Percentiles rank a stretch among this genome's conserved stretches.
phyloP scores from a whole-genome alignment of 768 basidiomycete genomes.

The Trametes cubensis region DNA sequence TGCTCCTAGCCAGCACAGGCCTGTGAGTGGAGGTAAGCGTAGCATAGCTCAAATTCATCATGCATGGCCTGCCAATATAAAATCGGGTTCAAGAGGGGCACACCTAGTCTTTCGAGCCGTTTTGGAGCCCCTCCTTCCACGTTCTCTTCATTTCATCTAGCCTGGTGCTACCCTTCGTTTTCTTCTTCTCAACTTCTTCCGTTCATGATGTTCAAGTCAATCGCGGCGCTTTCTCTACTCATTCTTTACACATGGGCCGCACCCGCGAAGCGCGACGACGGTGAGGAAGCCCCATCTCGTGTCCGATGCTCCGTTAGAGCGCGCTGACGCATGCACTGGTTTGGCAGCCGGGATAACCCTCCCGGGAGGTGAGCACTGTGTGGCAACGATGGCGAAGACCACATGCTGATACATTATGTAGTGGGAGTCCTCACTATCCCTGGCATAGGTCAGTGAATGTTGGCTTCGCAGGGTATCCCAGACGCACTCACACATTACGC shows the following conservation, averaged over 20 bases:
- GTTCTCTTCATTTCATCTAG: slow-evolving; percentile 21
- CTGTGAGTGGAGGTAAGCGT: too few relatives aligned
- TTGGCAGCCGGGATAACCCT: background rate
- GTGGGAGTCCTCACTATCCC: background rate
- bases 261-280: slow-evolving; percentile 12
- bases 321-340: background rate
- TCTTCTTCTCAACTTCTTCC: slow-evolving; percentile 5
- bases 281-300: background rate
- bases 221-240: slow-evolving; percentile 20
- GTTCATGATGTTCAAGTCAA: slow-evolving; percentile 17
- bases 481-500: too few relatives aligned
- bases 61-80: background rate
- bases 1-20: too few relatives aligned
- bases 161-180: slow-evolving; percentile 29
- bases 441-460: background rate
- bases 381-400: too few relatives aligned
- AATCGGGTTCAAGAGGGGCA: background rate
- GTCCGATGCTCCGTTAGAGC: background rate
- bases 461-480: background rate
- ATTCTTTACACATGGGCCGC: slow-evolving; percentile 19
- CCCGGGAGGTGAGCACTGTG: background rate
- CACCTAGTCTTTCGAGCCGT: background rate
- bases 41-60: too few relatives aligned
- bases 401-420: too few relatives aligned
- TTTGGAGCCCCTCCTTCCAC: background rate